These are phyloP conservation scores for Bryoglossum gracile DNA, from an alignment of 495 filamentous ascomycete species.

Conservation along the genomic window DNA sequence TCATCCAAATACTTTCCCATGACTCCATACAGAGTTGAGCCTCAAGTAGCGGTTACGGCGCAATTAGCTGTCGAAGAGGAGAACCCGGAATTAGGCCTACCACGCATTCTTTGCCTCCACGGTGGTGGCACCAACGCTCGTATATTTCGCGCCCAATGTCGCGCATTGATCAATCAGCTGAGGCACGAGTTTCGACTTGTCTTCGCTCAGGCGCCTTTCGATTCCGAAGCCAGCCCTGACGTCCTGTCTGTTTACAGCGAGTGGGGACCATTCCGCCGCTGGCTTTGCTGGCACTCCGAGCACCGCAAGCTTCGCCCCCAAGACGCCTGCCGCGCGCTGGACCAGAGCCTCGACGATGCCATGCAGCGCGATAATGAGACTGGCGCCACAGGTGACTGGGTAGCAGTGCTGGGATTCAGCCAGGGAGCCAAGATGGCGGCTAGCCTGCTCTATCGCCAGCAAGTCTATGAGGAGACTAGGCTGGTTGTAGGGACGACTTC, in stretches of 20 bases:
- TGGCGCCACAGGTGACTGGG: neutral
- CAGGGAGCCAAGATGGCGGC: neutral
- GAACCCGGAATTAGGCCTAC: too few species aligned
- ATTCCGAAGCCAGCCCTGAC: neutral
- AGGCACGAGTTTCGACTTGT: neutral
- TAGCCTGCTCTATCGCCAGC: neutral
- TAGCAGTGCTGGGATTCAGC: constrained; percentile 1
- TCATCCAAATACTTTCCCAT: too few species aligned
- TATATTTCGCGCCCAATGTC: neutral
- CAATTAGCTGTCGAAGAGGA: too few species aligned
- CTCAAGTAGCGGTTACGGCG: too few species aligned
- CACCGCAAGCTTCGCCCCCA: neutral
- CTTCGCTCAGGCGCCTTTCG: neutral
- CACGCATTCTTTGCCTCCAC: neutral
- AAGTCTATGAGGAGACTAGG: too few species aligned
- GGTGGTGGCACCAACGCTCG: neutral
- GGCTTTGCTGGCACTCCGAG: neutral
- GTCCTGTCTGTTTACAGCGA: neutral
- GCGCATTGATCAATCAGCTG: neutral
- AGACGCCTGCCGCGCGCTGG: neutral
- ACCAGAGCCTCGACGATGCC: neutral
- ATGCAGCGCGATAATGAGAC: neutral
- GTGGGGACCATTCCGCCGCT: neutral
- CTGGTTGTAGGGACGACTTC: too few species aligned
- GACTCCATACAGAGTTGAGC: too few species aligned